These are phyloP conservation scores for Pythium plurisporium DNA, from an alignment of 352 stramenopile genomes.

Conservation along the genomic window DNA sequence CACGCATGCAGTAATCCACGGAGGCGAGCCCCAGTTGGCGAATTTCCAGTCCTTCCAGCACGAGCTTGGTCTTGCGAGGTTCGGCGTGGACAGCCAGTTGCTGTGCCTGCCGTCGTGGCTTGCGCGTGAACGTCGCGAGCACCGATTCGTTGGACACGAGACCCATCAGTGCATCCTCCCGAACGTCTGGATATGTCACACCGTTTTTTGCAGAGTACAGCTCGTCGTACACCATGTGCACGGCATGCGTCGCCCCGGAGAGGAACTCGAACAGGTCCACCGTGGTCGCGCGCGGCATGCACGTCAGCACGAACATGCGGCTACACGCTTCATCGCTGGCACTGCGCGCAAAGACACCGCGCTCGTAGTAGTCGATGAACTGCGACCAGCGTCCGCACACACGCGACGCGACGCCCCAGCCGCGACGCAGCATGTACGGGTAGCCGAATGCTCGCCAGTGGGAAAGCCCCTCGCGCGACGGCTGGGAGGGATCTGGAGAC, in stretches of 20 bases:
- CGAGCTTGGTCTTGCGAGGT: conserved; percentile 15
- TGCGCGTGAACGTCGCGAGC: conserved; percentile 24
- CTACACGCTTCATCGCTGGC: conserved; percentile 32
- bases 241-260: conserved; percentile 29
- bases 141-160: conserved; percentile 24
- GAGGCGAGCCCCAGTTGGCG: conserved; percentile 30
- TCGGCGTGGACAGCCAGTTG: conserved; percentile 17
- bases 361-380: conserved; percentile 29
- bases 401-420: conserved; percentile 18
- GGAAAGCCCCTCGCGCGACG: background rate
- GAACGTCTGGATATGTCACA: conserved; percentile 10
- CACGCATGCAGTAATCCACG: conserved; percentile 40
- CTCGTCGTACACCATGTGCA: conserved; percentile 37
- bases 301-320: conserved; percentile 51
- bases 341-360: conserved; percentile 28
- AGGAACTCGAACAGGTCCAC: conserved; percentile 45
- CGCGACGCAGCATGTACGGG: conserved; percentile 15
- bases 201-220: conserved; percentile 29
- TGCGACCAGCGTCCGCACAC: conserved; percentile 15
- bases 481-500: background rate
- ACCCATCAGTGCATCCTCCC: conserved; percentile 16
- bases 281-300: conserved; percentile 26
- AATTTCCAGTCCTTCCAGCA: conserved; percentile 43
- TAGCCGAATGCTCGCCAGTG: conserved; percentile 10
- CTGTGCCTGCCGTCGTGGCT: conserved; percentile 23